Evolutionary conservation across 495 filamentous ascomycete species (phyloP), one percentile per base, ranked within the genome.

Genomic region (Tuber indicum): DNA sequence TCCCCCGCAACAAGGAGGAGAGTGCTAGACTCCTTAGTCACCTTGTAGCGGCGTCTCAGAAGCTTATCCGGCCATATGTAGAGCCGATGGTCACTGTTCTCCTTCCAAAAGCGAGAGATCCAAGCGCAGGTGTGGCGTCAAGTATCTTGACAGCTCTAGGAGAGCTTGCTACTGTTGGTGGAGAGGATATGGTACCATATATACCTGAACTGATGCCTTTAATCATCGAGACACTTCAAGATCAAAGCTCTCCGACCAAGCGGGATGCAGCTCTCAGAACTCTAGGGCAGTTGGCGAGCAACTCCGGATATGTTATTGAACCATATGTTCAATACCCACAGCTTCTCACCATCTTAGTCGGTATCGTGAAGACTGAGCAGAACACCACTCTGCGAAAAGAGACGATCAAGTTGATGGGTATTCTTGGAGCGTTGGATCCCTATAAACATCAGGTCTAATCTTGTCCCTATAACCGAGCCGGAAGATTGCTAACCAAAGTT

Each of bases 281-380:
- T 0, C 88, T 99, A 1, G 96, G 94, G 26, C 94, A 98, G 83
- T 86, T 99, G 21, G 93, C 96, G 9, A 95, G 93, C 82, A 97
- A 95, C 83, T 93, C 94, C 32, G 95, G 96, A 77, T 99, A 99
- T 85, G 96, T 99, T 70, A 98, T 99, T 78, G 92, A 97, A 52
- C 96, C 96, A 14, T 99, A 98, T 82, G 86, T 94, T 70, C 94
- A 98, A 76, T 96, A 98, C 79, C 96, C 96, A 1, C 91, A 97
- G 82, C 89, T 99, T 19, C 91, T 98, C 49, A 93, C 92, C 73
- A 92, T 98, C 17, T 87, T 99, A 62, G 93, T 97, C 78, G 93
- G 91, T 79, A 98, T 98, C 83, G 95, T 97, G 80, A 92, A 95
- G 83, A 92, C 91, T 21, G 96, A 98, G 82, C 92, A 95, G 72